A percentile compares a stretch with the other conserved stretches of the same genome.
Conservation (phyloP, 2,329 filamentous ascomycete genomes). For the Dissoconium aciculare region DNA sequence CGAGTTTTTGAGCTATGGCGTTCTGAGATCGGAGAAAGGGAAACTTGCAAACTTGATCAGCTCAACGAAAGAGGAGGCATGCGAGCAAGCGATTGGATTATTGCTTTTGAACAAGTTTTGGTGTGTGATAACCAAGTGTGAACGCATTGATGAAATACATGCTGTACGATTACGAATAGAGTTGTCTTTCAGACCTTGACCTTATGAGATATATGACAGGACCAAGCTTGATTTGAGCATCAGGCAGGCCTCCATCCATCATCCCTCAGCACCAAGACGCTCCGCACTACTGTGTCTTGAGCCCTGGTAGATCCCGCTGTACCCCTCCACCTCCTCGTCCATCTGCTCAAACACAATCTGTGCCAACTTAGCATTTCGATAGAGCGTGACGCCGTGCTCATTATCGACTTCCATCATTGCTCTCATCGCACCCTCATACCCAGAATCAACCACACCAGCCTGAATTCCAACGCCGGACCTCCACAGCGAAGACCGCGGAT, state of each 20-base stretch:
- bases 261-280: not conserved
- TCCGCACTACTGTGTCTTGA: too few species aligned
- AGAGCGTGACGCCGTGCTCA: constrained; percentile 21
- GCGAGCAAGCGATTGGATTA: too few species aligned
- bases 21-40: not conserved
- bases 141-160: too few species aligned
- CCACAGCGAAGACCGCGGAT: constrained; percentile 27
- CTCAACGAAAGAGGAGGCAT: not conserved
- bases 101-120: too few species aligned
- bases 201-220: too few species aligned
- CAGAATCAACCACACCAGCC: constrained; percentile 30
- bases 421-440: constrained; percentile 29
- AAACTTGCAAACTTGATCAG: not conserved
- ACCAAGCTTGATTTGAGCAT: too few species aligned
- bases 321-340: constrained; percentile 25
- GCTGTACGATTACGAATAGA: too few species aligned
- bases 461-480: constrained; percentile 25
- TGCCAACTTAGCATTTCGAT: constrained; percentile 25
- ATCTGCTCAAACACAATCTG: constrained; percentile 30
- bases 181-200: too few species aligned
- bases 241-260: too few species aligned
- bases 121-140: too few species aligned
- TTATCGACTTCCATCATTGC: constrained; percentile 23
- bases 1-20: not conserved
- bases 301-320: constrained; percentile 27